Evolutionary conservation across 176 grass and related monocot genomes (phyloP).

Genomic region (Oropetium thomaeum): DNA sequence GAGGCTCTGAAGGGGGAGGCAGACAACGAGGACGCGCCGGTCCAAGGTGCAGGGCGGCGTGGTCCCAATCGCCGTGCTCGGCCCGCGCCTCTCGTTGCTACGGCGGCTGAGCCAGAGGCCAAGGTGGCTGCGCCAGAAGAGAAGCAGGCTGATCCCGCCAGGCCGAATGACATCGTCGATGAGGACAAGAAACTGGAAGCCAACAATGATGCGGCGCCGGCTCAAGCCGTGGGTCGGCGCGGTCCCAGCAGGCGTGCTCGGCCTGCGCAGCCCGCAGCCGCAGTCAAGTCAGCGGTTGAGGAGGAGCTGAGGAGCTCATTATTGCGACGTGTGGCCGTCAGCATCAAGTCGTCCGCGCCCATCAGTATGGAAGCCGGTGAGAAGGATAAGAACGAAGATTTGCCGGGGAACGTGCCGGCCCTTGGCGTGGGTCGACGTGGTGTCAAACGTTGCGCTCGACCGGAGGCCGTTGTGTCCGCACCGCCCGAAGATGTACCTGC

Average conservation of each 20-base stretch:
- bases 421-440: not conserved
- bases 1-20: not conserved
- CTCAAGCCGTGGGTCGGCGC: not conserved
- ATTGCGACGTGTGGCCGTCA: not conserved
- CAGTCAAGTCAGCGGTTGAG: too few species aligned
- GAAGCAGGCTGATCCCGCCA: not conserved
- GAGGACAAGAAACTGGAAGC: not conserved
- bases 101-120: not conserved
- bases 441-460: not conserved
- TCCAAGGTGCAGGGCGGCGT: not conserved
- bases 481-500: not conserved
- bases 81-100: not conserved
- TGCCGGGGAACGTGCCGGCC: not conserved
- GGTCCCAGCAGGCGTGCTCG: not conserved
- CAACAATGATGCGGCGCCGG: not conserved
- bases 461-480: not conserved
- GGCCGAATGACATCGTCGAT: not conserved
- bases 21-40: not conserved
- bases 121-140: not conserved
- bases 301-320: conserved; percentile 19
- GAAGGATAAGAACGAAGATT: not conserved
- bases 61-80: not conserved
- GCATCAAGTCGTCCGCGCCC: not conserved
- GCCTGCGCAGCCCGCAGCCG: too few species aligned
- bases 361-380: not conserved